phyloP scores from a whole-genome alignment of 768 basidiomycete genomes.

The Auricularia cornea region DNA sequence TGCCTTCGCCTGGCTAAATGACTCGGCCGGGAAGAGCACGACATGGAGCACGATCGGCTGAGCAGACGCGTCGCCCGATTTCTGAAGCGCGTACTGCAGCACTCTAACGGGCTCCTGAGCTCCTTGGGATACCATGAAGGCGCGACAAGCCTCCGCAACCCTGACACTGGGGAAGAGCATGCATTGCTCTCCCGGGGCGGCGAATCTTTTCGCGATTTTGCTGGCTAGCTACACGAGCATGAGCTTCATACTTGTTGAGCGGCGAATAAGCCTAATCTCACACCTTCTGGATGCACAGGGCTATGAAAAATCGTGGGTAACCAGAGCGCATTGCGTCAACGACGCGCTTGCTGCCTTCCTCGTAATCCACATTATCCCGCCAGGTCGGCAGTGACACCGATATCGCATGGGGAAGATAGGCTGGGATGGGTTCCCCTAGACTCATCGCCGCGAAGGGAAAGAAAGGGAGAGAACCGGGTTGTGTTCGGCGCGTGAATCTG shows the following conservation, averaged over 20 bases:
- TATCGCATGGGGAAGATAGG: constrained; percentile 65
- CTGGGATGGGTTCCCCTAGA: constrained; percentile 15
- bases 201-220: constrained; percentile 75
- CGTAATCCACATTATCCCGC: constrained; percentile 86
- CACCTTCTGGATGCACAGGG: constrained; percentile 77
- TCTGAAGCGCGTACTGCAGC: constrained; percentile 64
- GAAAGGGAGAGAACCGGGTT: neutral
- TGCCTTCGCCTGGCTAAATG: constrained; percentile 64
- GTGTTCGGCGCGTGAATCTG: neutral
- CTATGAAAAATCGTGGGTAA: constrained; percentile 93
- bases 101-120: constrained; percentile 42
- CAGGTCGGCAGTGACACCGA: constrained; percentile 93
- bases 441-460: neutral
- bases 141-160: constrained; percentile 66
- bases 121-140: constrained; percentile 57
- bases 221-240: constrained; percentile 52
- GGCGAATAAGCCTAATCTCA: neutral
- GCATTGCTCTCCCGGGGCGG: constrained; percentile 57
- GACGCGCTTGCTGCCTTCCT: constrained; percentile 78
- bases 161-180: constrained; percentile 70
- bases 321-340: constrained; percentile 75
- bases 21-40: constrained; percentile 59
- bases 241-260: neutral
- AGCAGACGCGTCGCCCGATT: constrained; percentile 11
- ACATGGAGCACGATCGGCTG: constrained; percentile 61